A percentile compares a stretch with the other conserved stretches of the same genome.
Evolutionary conservation across 2,329 filamentous ascomycete species (phyloP).

Genomic region (Colletotrichum paranaense): DNA sequence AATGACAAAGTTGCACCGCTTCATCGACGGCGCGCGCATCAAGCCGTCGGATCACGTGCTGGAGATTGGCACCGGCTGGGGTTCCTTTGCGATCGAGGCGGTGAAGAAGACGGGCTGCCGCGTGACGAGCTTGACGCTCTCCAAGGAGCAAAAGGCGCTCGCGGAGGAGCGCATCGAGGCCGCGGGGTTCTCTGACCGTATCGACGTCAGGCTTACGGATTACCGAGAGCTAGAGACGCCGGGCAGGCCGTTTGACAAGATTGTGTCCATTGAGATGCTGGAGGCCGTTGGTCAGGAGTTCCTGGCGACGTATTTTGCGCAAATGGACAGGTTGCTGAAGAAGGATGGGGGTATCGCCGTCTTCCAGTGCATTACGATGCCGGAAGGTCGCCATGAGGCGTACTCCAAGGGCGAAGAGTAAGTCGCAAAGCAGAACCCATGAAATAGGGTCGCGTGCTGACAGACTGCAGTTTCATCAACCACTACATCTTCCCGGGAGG

Average conservation of each 20-base stretch:
- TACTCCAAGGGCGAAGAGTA: conserved; percentile 75
- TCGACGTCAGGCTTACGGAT: conserved; percentile 75
- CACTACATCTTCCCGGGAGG: conserved; percentile 85
- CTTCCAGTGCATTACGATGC: conserved; percentile 84
- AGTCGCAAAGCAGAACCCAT: conserved; percentile 38
- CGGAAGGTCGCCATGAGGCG: conserved; percentile 73
- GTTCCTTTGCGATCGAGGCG: conserved; percentile 77
- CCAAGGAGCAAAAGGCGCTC: conserved; percentile 74
- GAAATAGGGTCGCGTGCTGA: conserved; percentile 5
- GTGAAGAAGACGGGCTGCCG: conserved; percentile 74
- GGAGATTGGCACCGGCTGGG: conserved; percentile 83
- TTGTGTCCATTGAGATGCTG: conserved; percentile 82
- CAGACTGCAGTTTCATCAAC: conserved; percentile 69
- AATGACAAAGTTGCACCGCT: conserved; percentile 72
- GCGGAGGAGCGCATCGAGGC: conserved; percentile 73
- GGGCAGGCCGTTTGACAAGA: conserved; percentile 71
- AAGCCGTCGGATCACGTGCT: conserved; percentile 75
- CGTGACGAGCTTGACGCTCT: conserved; percentile 76
- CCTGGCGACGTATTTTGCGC: conserved; percentile 74
- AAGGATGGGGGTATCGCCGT: conserved; percentile 73
- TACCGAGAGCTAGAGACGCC: conserved; percentile 72
- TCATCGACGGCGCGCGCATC: conserved; percentile 74
- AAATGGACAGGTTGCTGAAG: conserved; percentile 73
- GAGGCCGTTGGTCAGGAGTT: conserved; percentile 79
- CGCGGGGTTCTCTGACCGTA: conserved; percentile 69